phyloP scores from a whole-genome alignment of 352 stramenopile genomes.

The Phytophthora quininea region DNA sequence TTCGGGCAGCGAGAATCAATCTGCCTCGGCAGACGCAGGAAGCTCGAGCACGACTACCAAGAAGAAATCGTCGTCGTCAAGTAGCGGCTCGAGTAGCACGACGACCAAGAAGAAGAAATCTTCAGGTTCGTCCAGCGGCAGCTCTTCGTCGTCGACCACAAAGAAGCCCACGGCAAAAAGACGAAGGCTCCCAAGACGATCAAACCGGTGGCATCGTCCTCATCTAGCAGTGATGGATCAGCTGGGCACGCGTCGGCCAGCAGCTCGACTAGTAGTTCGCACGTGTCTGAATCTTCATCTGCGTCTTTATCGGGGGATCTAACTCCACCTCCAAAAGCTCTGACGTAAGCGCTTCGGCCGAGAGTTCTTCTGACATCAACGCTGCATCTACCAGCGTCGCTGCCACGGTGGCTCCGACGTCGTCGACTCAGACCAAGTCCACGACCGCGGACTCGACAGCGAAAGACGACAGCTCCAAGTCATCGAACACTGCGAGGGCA shows the following conservation, averaged over 20 bases:
- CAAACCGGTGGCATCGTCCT: slow-evolving; percentile 22
- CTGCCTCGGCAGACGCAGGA: slow-evolving; percentile 17
- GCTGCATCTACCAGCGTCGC: slow-evolving; percentile 23
- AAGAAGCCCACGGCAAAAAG: slow-evolving; percentile 21
- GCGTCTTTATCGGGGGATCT: slow-evolving; percentile 9
- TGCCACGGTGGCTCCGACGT: slow-evolving; percentile 24
- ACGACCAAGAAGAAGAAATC: slow-evolving; percentile 30
- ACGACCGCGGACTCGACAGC: slow-evolving; percentile 29
- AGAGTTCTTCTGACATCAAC: slow-evolving; percentile 17
- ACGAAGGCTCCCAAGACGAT: slow-evolving; percentile 32
- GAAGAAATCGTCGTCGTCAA: slow-evolving; percentile 35
- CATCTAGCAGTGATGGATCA: slow-evolving; percentile 27
- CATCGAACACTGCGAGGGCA: slow-evolving; percentile 41
- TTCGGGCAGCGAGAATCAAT: slow-evolving; percentile 26
- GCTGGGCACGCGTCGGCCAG: slow-evolving; percentile 17
- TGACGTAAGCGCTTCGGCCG: slow-evolving; percentile 18
- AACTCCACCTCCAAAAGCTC: slow-evolving; percentile 25
- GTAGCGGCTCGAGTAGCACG: slow-evolving; percentile 31
- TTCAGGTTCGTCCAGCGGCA: slow-evolving; percentile 25
- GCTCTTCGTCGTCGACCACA: slow-evolving; percentile 21
- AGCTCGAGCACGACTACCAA: slow-evolving; percentile 28
- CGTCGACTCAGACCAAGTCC: slow-evolving; percentile 27
- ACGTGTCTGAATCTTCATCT: slow-evolving; percentile 24
- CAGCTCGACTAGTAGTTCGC: slow-evolving; percentile 12
- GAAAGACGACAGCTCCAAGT: slow-evolving; percentile 23